phyloP scores from a whole-genome alignment of 768 basidiomycete genomes.

The Tricholoma terreum region DNA sequence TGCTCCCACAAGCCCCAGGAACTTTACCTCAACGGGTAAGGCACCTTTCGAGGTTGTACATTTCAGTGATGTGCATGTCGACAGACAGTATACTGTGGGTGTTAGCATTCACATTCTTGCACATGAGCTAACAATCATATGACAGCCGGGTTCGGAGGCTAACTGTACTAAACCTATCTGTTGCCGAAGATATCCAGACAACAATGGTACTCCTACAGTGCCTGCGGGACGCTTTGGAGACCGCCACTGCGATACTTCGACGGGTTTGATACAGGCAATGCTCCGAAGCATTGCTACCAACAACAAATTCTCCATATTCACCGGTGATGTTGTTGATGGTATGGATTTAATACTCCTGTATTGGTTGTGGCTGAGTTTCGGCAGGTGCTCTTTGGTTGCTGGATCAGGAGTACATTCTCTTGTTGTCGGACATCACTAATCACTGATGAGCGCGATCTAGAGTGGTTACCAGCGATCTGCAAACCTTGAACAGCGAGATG shows the following conservation, averaged over 20 bases:
- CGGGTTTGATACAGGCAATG: conserved; percentile 47
- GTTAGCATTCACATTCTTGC: not conserved
- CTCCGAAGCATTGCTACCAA: conserved; percentile 39
- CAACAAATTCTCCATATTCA: conserved; percentile 54
- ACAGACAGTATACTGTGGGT: conserved; percentile 49
- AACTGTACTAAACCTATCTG: conserved; percentile 64
- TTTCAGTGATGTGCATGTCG: conserved; percentile 64
- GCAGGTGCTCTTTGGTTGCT: conserved; percentile 51
- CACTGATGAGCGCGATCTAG: conserved; percentile 20
- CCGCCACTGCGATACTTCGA: conserved; percentile 51
- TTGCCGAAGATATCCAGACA: conserved; percentile 49
- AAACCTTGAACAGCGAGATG: conserved; percentile 47
- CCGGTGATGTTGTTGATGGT: conserved; percentile 66
- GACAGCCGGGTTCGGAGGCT: conserved; percentile 48
- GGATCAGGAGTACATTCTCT: conserved; percentile 31
- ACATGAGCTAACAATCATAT: not conserved
- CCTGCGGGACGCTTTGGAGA: conserved; percentile 51
- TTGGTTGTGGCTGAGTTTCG: not conserved
- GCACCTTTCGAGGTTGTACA: conserved; percentile 55
- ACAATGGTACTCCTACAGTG: conserved; percentile 30
- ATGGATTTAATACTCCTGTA: not conserved
- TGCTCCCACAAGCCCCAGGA: conserved; percentile 33
- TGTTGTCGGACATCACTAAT: not conserved
- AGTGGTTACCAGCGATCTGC: conserved; percentile 42
- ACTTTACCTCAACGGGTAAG: conserved; percentile 34